Evolutionary conservation across 352 stramenopile genomes (phyloP), one percentile per base, ranked within the genome.

Genomic region (Globisporangium rhizosaccharum): DNA sequence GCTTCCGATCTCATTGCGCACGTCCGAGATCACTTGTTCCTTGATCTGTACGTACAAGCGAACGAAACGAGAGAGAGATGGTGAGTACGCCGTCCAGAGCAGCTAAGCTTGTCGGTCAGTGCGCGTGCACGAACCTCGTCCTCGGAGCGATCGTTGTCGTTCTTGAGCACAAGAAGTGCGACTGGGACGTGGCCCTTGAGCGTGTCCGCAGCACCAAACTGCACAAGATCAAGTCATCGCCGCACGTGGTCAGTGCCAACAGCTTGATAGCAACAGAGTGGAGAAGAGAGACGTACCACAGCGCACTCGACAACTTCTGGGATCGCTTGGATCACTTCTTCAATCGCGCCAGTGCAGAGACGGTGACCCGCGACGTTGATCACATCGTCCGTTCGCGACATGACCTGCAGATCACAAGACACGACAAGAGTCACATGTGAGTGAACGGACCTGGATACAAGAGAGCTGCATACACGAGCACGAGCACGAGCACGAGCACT

Each of bases 301-400:
- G 88, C 89, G 57, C 80, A 94, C 62, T 97, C 91, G 10, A 90
- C 85, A 20, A 97, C 76, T 61, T 92, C 80, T 7, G 76, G 72
- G 49, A 96, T 87, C 51, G 77, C 65, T 58, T 92, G 76, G 26
- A 97, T 74, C 17, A 92, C 81, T 66, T 96, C 87, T 75, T 97
- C 91, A 45, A 97, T 94, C 12, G 75, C 82, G 45, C 87, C 90
- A 18, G 88, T 96, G 46, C 74, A 88, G 5, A 97, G 75, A 18
- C 90, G 75, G 57, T 97, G 90, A 7, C 88, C 90, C 0, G 88
- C 78, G 36, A 93, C 85, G 52, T 97, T 97, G 57, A 97, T 96
- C 45, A 96, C 79, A 62, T 97, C 90, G 68, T 97, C 90, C 8
- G 82, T 94, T 65, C 91, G 68, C 11, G 80, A 88, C 87, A 97